Conservation (phyloP, 352 stramenopile species). For the Phytophthora brassicae region DNA sequence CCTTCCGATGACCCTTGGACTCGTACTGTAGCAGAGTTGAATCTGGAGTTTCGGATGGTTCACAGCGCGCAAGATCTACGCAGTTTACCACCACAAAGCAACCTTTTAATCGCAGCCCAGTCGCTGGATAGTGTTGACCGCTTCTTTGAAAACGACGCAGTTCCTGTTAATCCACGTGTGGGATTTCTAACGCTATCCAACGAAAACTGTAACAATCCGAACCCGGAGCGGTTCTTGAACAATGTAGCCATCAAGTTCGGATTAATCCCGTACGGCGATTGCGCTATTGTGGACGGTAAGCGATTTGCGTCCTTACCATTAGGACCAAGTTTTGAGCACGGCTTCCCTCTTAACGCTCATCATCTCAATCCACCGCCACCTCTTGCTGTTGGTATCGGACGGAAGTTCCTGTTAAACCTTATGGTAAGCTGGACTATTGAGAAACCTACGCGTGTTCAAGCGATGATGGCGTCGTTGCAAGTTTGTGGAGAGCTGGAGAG, state of each 20-base stretch:
- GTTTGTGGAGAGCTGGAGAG: conserved; percentile 36
- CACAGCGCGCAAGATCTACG: conserved; percentile 39
- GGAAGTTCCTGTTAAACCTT: conserved; percentile 54
- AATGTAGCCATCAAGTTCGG: conserved; percentile 50
- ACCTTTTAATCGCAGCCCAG: conserved; percentile 43
- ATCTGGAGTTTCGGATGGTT: conserved; percentile 45
- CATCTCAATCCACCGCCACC: conserved; percentile 21
- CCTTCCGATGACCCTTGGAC: conserved; percentile 22
- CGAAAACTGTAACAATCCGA: conserved; percentile 63
- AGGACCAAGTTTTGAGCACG: conserved; percentile 63
- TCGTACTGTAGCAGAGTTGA: conserved; percentile 26
- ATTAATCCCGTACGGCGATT: conserved; percentile 64
- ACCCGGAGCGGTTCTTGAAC: conserved; percentile 24
- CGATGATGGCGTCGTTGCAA: conserved; percentile 49
- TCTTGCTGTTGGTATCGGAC: conserved; percentile 19
- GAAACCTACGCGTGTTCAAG: conserved; percentile 64
- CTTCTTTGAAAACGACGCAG: conserved; percentile 18
- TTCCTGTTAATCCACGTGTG: conserved; percentile 31
- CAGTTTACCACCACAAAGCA: conserved; percentile 34
- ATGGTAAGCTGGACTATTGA: conserved; percentile 72
- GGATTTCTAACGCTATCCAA: conserved; percentile 48
- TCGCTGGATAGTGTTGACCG: conserved; percentile 31
- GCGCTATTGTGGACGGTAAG: conserved; percentile 51
- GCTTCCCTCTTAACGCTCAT: conserved; percentile 58
- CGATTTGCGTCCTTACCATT: conserved; percentile 51